Base-by-base conservation (phyloP, 225 moss, liverwort and hornwort genomes). In the Thuidium tamariscinum region DNA sequence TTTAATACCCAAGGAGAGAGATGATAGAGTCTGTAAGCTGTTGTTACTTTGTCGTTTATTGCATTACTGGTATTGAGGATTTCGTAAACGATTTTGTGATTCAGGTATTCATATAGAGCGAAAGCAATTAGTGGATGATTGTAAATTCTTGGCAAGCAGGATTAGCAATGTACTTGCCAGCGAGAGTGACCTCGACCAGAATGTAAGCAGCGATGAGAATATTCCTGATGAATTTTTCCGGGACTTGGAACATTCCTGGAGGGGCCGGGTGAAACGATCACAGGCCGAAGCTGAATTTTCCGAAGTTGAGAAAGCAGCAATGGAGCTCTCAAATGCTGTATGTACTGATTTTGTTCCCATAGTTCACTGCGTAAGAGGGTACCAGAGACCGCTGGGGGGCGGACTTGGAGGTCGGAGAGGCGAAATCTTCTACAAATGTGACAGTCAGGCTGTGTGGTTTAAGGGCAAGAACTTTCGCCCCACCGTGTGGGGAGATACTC, bases 201-300 rank as follows among this genome's bases (percentile, higher is more conserved):
- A 85, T 42, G 83, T 94, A 46, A 96, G 91, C 89, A 93, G 86
- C n/a, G 90, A 89, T 41, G 84, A 89, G n/a, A 89, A 74, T 44
- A 90, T 99, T 56, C 97, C 99, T 32, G 96, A 97, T 63, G 97
- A 97, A 14, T 97, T 99, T 81, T 97, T 97, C 68, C 92, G 93
- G 51, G 97, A 97, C 89, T 89, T 95, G 27, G 97, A 97, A 83
- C 89, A 93, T 67, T 85, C 92, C 48, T 99, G 99, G 99, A 96
- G 88, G 85, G 95, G 94, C 37, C 89, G 96, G 48, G 95, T 99
- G 81, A 94, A 95, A 83, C 94, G 93, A 82, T 83, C 85, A 77
- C 93, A 94, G 22, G 96, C 95, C 19, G 93, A 94, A 74, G 87
- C 84, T 65, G 96, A 91, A 18, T 97, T 94, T 67, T 65, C 86